Percentiles rank a stretch among this genome's conserved stretches.
Conservation (phyloP, 108 stramenopile genomes). For the Fragilaria crotonensis region DNA sequence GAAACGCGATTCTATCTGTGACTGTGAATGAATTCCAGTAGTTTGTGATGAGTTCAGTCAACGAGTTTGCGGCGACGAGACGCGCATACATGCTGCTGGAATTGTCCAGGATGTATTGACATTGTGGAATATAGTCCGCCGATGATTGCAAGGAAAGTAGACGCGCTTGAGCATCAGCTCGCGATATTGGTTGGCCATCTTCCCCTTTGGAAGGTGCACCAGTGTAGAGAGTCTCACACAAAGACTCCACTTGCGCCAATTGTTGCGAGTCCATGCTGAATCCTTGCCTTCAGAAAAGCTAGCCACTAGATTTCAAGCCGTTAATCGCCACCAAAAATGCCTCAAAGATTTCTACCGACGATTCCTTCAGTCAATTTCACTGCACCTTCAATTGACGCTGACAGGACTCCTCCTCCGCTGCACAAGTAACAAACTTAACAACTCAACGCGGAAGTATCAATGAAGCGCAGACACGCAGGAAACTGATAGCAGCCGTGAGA, state of each 20-base stretch:
- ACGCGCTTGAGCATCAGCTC: constrained; percentile 78
- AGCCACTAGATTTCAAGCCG: too few relatives aligned
- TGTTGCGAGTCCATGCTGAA: constrained; percentile 87
- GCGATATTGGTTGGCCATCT: constrained; percentile 45
- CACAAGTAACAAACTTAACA: too few relatives aligned
- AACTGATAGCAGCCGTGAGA: too few relatives aligned
- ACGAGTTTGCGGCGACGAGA: constrained; percentile 86
- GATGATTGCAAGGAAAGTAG: constrained; percentile 88
- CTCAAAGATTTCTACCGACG: too few relatives aligned
- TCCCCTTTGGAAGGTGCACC: constrained; percentile 45
- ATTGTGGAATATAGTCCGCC: constrained; percentile 94
- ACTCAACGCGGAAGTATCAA: too few relatives aligned
- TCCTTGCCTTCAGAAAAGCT: too few relatives aligned
- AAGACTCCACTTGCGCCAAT: constrained; percentile 88
- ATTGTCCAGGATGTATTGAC: constrained; percentile 95
- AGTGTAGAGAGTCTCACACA: constrained; percentile 92
- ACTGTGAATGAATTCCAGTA: constrained; percentile 95
- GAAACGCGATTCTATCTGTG: constrained; percentile 89
- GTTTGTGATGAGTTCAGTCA: constrained; percentile 90
- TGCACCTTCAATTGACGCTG: too few relatives aligned
- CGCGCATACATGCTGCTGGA: constrained; percentile 87
- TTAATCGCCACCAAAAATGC: too few relatives aligned
- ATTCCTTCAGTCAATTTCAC: too few relatives aligned
- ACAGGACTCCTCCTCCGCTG: too few relatives aligned
- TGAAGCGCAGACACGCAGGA: too few relatives aligned